These are phyloP conservation scores for Teratosphaeriaceae sp. DNA, from an alignment of 2,329 filamentous ascomycete species.

Conservation along the genomic window DNA sequence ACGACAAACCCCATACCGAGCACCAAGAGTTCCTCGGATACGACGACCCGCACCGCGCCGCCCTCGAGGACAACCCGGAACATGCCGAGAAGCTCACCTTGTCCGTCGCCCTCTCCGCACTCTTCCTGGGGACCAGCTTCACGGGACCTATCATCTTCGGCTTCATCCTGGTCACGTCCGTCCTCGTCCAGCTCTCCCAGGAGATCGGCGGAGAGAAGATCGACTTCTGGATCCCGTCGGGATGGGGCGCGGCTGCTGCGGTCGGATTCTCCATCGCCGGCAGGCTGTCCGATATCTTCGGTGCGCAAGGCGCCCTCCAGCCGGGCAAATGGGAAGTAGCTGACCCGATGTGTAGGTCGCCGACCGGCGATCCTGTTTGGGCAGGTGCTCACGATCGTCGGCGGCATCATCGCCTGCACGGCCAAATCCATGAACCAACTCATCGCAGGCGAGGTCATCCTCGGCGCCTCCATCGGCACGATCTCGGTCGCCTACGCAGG, in stretches of 20 bases:
- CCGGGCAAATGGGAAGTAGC: too few species aligned
- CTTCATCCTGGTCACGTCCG: slow-evolving; percentile 7
- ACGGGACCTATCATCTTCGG: slow-evolving; percentile 7
- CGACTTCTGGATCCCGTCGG: slow-evolving; percentile 6
- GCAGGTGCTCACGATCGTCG: slow-evolving; percentile 1
- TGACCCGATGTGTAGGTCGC: not conserved
- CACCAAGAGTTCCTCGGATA: slow-evolving; percentile 5
- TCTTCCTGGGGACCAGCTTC: slow-evolving; percentile 7
- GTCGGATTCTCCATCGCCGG: slow-evolving; percentile 7
- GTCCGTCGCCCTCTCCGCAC: slow-evolving; percentile 4
- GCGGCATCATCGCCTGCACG: slow-evolving; percentile 4
- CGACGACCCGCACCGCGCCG: slow-evolving; percentile 7
- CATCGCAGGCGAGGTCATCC: slow-evolving; percentile 7
- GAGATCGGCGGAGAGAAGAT: slow-evolving; percentile 3
- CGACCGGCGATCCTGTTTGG: slow-evolving; percentile 4
- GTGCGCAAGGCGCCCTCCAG: not conserved
- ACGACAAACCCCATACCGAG: not conserved
- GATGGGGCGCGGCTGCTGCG: slow-evolving; percentile 4
- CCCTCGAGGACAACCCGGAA: slow-evolving; percentile 8
- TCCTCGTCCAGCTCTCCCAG: slow-evolving; percentile 5
- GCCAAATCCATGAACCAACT: slow-evolving; percentile 6
- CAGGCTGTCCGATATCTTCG: not conserved
- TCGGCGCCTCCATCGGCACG: slow-evolving; percentile 5
- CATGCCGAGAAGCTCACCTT: slow-evolving; percentile 6
- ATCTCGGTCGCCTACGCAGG: slow-evolving; percentile 8